Evolutionary conservation across 2,329 filamentous ascomycete species (phyloP).

Genomic region (Pseudogymnoascus destructans): DNA sequence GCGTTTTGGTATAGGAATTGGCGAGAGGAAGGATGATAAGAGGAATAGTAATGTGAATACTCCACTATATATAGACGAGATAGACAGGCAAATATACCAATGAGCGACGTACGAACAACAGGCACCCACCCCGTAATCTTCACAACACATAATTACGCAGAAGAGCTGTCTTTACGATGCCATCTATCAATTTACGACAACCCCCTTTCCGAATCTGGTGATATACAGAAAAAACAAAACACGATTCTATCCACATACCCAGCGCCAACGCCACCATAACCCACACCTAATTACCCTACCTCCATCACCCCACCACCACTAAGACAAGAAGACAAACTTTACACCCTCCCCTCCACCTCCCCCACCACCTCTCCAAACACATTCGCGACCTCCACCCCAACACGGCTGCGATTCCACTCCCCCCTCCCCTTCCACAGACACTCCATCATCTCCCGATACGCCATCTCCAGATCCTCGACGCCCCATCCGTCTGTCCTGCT

Average conservation of each 20-base stretch:
- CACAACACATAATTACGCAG: neutral
- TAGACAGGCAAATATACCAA: neutral
- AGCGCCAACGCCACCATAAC: constrained; percentile 1
- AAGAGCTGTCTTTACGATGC: neutral
- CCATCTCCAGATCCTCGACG: constrained; percentile 90
- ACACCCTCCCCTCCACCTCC: constrained; percentile 30
- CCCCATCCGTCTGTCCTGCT: constrained; percentile 27
- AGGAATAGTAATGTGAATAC: neutral
- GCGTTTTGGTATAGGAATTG: constrained; percentile 1
- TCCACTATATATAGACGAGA: constrained; percentile 3
- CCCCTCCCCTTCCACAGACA: constrained; percentile 67
- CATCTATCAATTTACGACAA: constrained; percentile 1
- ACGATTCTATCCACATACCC: constrained; percentile 4
- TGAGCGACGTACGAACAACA: neutral
- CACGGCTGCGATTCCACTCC: constrained; percentile 72
- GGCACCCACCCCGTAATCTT: neutral
- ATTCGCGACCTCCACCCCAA: constrained; percentile 47
- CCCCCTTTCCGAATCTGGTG: neutral
- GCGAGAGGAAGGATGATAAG: neutral
- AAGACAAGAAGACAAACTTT: neutral
- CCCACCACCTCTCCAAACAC: constrained; percentile 64
- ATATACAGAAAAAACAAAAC: constrained; percentile 6
- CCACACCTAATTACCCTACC: neutral
- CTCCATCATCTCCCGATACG: constrained; percentile 83
- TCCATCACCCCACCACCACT: neutral